Evolutionary conservation across 2,329 filamentous ascomycete genomes (phyloP), one percentile per base, ranked within the genome.

Genomic region (Colletotrichum zoysiae): DNA sequence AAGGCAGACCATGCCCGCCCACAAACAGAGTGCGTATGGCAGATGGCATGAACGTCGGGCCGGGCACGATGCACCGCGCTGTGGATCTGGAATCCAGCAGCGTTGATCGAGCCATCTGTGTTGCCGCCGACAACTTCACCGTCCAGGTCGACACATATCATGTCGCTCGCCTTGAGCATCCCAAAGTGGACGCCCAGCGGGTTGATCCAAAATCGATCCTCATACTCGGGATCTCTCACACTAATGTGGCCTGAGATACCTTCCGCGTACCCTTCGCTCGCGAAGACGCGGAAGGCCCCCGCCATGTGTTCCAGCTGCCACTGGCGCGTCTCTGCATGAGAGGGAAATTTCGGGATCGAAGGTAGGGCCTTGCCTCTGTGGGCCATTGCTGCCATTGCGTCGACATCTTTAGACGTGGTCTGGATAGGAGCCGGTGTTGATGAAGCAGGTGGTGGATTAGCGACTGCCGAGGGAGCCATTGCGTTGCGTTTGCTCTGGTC

Each of bases 161-260:
- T 48, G 42, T 65, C 62, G 35, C 42, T 90, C 0, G 86, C 84
- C 70, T 88, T 90, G 53, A 92, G 87, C 68, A 89, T 82, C 9
- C 87, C 87, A 79, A 91, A 92, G 3, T 88, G 85, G 2, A 88
- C 84, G 12, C 89, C 67, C 0, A 65, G 83, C 0, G 90, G 90
- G 74, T 92, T 92, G 7, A 92, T 88, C 90, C 89, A 91, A 81
- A 91, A 91, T 0, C 85, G 88, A 6, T 82, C 79, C 0, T 87
- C 86, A 50, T 90, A 85, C 8, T 91, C 85, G 0, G 89, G 89
- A 73, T 91, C 81, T 35, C 88, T 84, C 35, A 91, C 76, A 1
- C 89, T 91, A 74, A 91, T 91, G 75, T 91, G 90, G 1, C 90
- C 89, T 11, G 89, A 89, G 42, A 91, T 87, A 20, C 88, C 88